phyloP scores from a whole-genome alignment of 1,139 yeast genomes.

The Blastobotrys serpentis region DNA sequence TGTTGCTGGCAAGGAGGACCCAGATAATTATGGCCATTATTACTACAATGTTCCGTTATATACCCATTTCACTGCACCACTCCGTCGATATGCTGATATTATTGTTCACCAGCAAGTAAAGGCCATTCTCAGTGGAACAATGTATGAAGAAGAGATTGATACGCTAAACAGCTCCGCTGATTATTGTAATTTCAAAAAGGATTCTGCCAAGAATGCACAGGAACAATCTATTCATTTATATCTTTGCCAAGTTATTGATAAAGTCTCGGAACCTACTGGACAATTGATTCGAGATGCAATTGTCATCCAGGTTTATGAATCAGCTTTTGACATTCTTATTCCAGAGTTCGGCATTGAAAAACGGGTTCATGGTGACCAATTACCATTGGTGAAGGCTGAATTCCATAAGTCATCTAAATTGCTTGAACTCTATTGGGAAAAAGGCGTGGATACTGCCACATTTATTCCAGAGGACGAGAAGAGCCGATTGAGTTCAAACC shows the following conservation, averaged over 20 bases:
- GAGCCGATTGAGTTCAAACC: conserved; percentile 30
- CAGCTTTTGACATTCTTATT: conserved; percentile 89
- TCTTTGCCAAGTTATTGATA: conserved; percentile 80
- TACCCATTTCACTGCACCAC: conserved; percentile 92
- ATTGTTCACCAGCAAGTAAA: conserved; percentile 91
- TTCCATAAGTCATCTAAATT: conserved; percentile 68
- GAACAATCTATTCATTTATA: conserved; percentile 90
- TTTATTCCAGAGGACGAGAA: conserved; percentile 82
- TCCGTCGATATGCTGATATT: conserved; percentile 87
- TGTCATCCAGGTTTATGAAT: conserved; percentile 89
- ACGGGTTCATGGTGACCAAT: conserved; percentile 95
- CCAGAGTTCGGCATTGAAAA: conserved; percentile 97
- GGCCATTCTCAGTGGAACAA: conserved; percentile 50
- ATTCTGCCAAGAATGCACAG: conserved; percentile 90
- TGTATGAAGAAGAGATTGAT: conserved; percentile 58
- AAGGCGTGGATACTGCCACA: conserved; percentile 86
- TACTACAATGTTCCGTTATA: conserved; percentile 79
- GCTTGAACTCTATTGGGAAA: conserved; percentile 88
- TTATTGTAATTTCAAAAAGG: conserved; percentile 92
- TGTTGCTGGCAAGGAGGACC: conserved; percentile 84
- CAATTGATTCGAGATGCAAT: conserved; percentile 84
- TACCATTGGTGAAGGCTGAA: conserved; percentile 90
- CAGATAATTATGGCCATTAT: conserved; percentile 72
- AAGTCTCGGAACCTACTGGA: conserved; percentile 71
- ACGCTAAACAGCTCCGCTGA: conserved; percentile 80